Base-by-base conservation (phyloP, 805 yeast species). In the Sungouiella thailandica region DNA sequence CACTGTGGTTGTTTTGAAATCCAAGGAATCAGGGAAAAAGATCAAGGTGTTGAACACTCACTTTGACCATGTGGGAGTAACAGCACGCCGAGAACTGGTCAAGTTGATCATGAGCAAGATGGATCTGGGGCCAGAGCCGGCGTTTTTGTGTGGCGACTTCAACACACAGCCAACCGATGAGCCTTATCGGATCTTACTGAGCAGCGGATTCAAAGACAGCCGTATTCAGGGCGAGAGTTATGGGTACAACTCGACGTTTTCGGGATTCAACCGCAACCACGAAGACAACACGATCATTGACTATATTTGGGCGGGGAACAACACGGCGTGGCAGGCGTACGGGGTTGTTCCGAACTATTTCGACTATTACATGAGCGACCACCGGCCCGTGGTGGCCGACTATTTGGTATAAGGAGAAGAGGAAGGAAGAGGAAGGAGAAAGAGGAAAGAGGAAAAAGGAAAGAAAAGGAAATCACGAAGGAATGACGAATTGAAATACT, bases 241-340 rank as follows among this genome's bases (percentile, higher is more conserved):
- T 42, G 80, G 79, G 0, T 62, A 60, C 37, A 41, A 41, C 14
- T 40, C 57, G 16, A 74, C 80, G 0, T 73, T 62, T 40, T 72
- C 79, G 0, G 79, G 79, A 3, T 76, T 74, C 43, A 59, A 60
- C 37, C 50, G 44, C 12, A 49, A 41, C 9, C 25, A 51, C 29
- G 62, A 55, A 39, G 53, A 31, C 4, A 50, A 41, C 23, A 37
- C 52, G 13, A 59, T 59, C 20, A 71, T 71, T 29, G 76, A 71
- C 43, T 70, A 68, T 37, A 60, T 71, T 19, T 71, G 74, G 72
- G 55, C 65, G 2, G 46, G 39, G 19, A 30, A 39, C 2, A 23
- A 33, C 20, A 25, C 48, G 11, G 22, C 29, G 17, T 44, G 42
- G 43, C 28, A 7, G 13, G 29, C 14, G 16, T 44, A 44, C 47